Evolutionary conservation across 148 eudicot genomes (phyloP), one percentile per base, ranked within the genome.

Genomic region (Vaccinium myrtillus): DNA sequence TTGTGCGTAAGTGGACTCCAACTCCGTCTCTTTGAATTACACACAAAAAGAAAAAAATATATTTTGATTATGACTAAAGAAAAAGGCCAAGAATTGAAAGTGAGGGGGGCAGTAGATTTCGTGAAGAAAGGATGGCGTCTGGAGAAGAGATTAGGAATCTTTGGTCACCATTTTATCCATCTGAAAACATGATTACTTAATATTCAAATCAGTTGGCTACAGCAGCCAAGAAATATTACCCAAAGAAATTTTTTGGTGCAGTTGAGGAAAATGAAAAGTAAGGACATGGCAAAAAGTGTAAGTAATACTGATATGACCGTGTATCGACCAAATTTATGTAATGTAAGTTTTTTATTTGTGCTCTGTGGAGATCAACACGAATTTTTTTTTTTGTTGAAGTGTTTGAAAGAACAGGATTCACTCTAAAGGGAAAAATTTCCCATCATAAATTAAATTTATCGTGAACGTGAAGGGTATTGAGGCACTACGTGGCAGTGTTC

Each of bases 61-160:
- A 39, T n/a, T 63, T 63, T 63, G 5, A 21, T 63, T 9, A 63
- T 63, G 11, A 25, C 30, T 63, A 21, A 63, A 63, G 27, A 63
- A 8, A 25, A 63, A n/a, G 4, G 69, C 6, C 23, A 19, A 21
- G 6, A 43, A 48, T 36, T 76, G 12, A 9, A 39, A 12, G 1
- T 56, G 30, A 5, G 15, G 46, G 19, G 55, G 36, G 19, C 36
- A 25, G 76, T 30, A 73, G 76, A 16, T 55, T 79, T 79, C 82
- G 69, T 79, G 69, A 79, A 32, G 82, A 21, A 79, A 79, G 36
- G 69, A 79, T 32, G 61, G 61, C 82, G 67, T 79, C 69, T 79
- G 49, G 69, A 55, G 23, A 56, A 15, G 81, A 77, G 82, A 79
- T 79, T 79, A 55, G 81, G 65, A 78, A 30, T 48, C 65, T 11